phyloP scores from a whole-genome alignment of 1,284 basidiomycete species.

The Cutaneotrichosporon sp. region DNA sequence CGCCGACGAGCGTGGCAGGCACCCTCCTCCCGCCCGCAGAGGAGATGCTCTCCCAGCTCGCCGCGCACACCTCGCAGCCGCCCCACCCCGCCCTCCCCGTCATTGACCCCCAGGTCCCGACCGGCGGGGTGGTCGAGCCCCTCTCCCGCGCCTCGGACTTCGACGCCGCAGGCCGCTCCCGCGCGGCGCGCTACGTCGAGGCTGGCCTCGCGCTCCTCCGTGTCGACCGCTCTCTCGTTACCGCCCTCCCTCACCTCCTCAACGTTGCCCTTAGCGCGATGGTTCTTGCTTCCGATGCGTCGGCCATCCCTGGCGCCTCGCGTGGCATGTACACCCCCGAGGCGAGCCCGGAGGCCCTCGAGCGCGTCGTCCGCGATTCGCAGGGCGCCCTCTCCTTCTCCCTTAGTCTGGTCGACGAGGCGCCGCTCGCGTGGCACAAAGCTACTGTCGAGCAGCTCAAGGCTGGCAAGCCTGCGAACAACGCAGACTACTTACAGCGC shows the following conservation, averaged over 20 bases:
- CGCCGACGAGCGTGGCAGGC: constrained; percentile 22
- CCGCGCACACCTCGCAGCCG: constrained; percentile 51
- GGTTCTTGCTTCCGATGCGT: constrained; percentile 54
- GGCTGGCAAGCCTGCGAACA: constrained; percentile 14
- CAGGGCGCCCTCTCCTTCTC: constrained; percentile 70
- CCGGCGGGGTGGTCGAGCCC: neutral
- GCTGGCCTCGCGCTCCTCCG: constrained; percentile 65
- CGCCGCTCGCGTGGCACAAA: constrained; percentile 58
- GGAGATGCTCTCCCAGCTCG: constrained; percentile 23
- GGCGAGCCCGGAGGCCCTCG: constrained; percentile 54
- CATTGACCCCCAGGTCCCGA: constrained; percentile 58
- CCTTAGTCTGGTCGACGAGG: constrained; percentile 59
- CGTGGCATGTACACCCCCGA: constrained; percentile 59
- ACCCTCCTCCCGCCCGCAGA: constrained; percentile 31
- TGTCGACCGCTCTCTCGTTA: constrained; percentile 65
- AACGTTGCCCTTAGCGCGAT: constrained; percentile 42
- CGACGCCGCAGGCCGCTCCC: constrained; percentile 53
- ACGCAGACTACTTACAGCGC: constrained; percentile 39
- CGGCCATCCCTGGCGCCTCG: constrained; percentile 57
- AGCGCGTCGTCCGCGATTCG: constrained; percentile 58
- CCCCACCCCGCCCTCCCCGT: constrained; percentile 65
- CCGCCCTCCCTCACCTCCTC: constrained; percentile 35
- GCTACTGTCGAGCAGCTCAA: constrained; percentile 54
- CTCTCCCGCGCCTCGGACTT: constrained; percentile 31
- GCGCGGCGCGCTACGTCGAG: constrained; percentile 66